phyloP scores from a whole-genome alignment of 495 filamentous ascomycete species.

The Aspergillus olivimuriae region DNA sequence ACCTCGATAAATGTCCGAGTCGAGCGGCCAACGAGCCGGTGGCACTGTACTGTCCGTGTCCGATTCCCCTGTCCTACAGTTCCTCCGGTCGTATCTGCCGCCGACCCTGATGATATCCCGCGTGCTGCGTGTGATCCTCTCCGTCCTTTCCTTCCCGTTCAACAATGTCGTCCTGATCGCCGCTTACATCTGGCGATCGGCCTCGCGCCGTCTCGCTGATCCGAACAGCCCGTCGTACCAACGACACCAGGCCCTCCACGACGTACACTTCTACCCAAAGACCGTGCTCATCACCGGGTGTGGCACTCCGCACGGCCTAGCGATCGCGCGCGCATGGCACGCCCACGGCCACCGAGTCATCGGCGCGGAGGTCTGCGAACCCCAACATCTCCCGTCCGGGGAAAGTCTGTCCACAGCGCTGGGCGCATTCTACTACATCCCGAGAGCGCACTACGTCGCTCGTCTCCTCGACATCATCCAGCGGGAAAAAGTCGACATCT shows the following conservation, averaged over 20 bases:
- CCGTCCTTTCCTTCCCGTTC: slow-evolving; percentile 47
- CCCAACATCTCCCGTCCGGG: slow-evolving; percentile 31
- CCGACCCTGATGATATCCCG: slow-evolving; percentile 24
- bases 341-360: slow-evolving; percentile 63
- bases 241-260: slow-evolving; percentile 23
- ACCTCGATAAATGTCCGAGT: no score
- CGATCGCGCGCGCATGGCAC: slow-evolving; percentile 61
- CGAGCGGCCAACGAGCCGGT: no score
- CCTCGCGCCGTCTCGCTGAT: slow-evolving; percentile 14
- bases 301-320: slow-evolving; percentile 59
- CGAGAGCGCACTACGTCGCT: slow-evolving; percentile 40
- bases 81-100: no score
- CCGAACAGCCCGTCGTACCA: slow-evolving; percentile 6
- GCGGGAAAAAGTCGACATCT: slow-evolving; percentile 59
- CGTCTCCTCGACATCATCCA: slow-evolving; percentile 51
- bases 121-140: slow-evolving; percentile 24
- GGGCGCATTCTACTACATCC: slow-evolving; percentile 46
- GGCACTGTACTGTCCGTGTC: no score
- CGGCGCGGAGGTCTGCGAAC: slow-evolving; percentile 60
- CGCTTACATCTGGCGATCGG: slow-evolving; percentile 25
- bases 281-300: slow-evolving; percentile 70
- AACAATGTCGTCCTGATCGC: slow-evolving; percentile 43
- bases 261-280: slow-evolving; percentile 43
- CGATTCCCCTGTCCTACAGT: no score
- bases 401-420: slow-evolving; percentile 41